Percentiles rank a stretch among this genome's conserved stretches.
These are phyloP conservation scores for Chlamydomonas reinhardtii DNA, from an alignment of 163 green algal species.

Conservation along the genomic window DNA sequence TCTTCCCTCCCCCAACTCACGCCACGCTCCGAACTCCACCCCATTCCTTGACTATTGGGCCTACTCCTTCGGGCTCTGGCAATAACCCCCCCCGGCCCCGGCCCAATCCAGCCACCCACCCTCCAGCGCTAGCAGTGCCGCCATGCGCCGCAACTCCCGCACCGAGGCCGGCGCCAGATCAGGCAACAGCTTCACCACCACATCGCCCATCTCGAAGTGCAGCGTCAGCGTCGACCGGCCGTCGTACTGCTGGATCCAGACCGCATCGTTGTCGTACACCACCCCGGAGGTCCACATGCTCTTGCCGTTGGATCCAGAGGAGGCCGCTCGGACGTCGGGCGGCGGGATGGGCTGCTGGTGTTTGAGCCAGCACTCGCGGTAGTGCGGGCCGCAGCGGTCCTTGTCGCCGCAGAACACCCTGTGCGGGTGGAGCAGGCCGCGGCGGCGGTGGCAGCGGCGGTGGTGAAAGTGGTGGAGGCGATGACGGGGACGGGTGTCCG, in stretches of 20 bases:
- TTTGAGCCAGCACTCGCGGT: slow-evolving; percentile 80
- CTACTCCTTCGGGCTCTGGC: no score
- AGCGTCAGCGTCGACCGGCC: slow-evolving; percentile 8
- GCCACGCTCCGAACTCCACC: no score
- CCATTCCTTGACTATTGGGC: no score
- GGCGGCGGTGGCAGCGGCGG: no score
- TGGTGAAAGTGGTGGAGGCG: no score
- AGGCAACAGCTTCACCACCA: slow-evolving; percentile 43
- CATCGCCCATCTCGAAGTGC: slow-evolving; percentile 26
- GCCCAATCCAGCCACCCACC: background rate
- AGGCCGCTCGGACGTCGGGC: background rate
- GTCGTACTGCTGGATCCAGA: background rate
- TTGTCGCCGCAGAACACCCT: slow-evolving; percentile 76
- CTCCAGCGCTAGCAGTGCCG: slow-evolving; percentile 9
- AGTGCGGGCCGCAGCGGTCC: slow-evolving; percentile 60
- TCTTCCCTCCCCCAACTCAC: no score
- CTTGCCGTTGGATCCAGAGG: background rate
- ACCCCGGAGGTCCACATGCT: slow-evolving; percentile 14
- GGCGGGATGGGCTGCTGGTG: background rate
- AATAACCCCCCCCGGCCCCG: no score
- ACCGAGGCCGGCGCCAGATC: slow-evolving; percentile 51
- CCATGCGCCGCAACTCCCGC: slow-evolving; percentile 46
- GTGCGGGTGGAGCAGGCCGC: background rate
- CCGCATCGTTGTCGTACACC: background rate
- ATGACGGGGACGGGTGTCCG: no score